Evolutionary conservation across 495 filamentous ascomycete genomes (phyloP).

Genomic region (Hypoxylon trugodes): DNA sequence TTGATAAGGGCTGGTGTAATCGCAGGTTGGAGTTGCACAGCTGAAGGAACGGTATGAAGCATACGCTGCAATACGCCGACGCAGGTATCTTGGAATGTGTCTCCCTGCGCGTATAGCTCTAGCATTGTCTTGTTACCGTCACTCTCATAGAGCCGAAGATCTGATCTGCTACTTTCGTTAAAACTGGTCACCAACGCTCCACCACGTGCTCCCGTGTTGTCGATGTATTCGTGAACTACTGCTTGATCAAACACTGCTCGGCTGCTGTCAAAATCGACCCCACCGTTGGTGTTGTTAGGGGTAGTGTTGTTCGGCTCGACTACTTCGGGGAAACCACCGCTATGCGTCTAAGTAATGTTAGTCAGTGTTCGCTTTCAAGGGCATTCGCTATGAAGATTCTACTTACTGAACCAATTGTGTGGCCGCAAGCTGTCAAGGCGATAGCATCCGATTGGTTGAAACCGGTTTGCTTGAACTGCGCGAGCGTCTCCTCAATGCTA

Average conservation of each 20-base stretch:
- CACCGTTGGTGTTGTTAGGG: conserved; percentile 44
- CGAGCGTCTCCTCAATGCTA: conserved; percentile 49
- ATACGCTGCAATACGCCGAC: conserved; percentile 53
- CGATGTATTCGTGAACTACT: conserved; percentile 56
- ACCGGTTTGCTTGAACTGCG: conserved; percentile 54
- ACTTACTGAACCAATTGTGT: conserved; percentile 57
- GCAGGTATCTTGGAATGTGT: conserved; percentile 52
- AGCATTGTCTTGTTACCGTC: conserved; percentile 59
- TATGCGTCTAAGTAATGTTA: conserved; percentile 43
- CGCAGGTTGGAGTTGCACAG: conserved; percentile 49
- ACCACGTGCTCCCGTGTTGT: conserved; percentile 46
- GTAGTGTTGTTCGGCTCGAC: conserved; percentile 34
- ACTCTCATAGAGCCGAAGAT: conserved; percentile 54
- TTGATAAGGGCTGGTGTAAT: conserved; percentile 59
- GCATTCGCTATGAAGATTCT: background rate
- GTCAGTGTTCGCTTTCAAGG: conserved; percentile 41
- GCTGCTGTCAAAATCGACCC: conserved; percentile 49
- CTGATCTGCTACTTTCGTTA: conserved; percentile 50
- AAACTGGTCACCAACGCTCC: conserved; percentile 54
- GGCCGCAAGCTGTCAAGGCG: conserved; percentile 59
- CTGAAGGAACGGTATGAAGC: conserved; percentile 57
- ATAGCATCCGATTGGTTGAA: conserved; percentile 58
- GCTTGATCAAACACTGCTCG: conserved; percentile 51
- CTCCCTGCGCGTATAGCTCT: conserved; percentile 45
- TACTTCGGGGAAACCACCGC: conserved; percentile 42